Percentiles rank a stretch among this genome's conserved stretches.
Evolutionary conservation across 495 filamentous ascomycete species (phyloP).

Genomic region (Penicillium cosmopolitanum): DNA sequence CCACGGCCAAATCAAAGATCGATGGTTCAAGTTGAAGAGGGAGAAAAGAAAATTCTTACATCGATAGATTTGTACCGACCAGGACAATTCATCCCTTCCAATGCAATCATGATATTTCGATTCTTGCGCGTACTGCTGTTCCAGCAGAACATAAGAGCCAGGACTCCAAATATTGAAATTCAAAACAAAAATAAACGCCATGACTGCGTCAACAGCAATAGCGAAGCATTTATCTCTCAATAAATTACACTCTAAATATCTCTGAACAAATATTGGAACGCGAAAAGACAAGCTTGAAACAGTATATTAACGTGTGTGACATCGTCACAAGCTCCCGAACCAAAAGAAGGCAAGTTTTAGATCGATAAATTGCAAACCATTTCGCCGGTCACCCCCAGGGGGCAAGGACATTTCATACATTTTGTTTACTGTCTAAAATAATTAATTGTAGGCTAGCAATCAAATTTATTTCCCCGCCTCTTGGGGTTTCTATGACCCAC

Average conservation of each 20-base stretch:
- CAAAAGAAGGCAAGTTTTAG: too few relatives aligned
- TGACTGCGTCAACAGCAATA: conserved; percentile 1
- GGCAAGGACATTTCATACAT: background rate
- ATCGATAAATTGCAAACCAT: too few relatives aligned
- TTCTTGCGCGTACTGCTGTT: background rate
- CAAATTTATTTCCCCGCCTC: background rate
- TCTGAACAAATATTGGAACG: too few relatives aligned
- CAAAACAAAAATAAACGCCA: background rate
- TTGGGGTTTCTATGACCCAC: background rate
- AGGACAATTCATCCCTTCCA: too few relatives aligned
- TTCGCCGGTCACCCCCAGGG: background rate
- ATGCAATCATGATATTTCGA: background rate
- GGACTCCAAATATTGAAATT: conserved; percentile 8
- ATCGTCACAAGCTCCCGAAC: too few relatives aligned
- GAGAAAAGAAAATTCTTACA: too few relatives aligned
- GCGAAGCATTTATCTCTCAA: background rate
- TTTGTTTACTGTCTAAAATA: background rate
- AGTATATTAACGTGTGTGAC: too few relatives aligned
- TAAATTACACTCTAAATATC: too few relatives aligned
- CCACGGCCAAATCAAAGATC: background rate
- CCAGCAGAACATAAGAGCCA: background rate
- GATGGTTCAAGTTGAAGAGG: too few relatives aligned
- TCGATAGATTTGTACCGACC: too few relatives aligned
- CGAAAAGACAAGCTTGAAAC: too few relatives aligned
- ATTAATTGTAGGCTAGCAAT: background rate